phyloP scores from a whole-genome alignment of 345 rosid genomes.

The Populus alba region DNA sequence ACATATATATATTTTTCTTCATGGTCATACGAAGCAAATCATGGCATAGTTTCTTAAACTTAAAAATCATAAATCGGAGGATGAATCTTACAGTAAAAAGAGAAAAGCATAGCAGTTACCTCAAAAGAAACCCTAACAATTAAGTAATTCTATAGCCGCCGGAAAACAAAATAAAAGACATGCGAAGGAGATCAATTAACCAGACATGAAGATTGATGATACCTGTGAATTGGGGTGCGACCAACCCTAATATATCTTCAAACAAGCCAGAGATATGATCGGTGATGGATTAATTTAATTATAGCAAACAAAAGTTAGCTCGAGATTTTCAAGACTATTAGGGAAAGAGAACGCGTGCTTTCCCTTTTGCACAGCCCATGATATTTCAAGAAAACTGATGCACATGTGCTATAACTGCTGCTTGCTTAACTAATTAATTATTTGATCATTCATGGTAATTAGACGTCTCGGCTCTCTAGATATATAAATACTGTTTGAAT shows the following conservation, averaged over 20 bases:
- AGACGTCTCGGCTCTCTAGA: too few relatives aligned
- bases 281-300: background rate
- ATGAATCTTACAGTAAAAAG: background rate
- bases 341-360: background rate
- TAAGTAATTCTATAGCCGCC: background rate
- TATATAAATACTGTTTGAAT: background rate
- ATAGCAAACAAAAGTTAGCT: background rate
- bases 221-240: background rate
- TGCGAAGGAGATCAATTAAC: background rate
- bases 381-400: background rate
- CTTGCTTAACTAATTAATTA: too few relatives aligned
- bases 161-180: background rate
- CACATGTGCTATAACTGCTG: background rate
- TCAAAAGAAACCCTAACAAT: background rate
- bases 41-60: background rate
- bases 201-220: background rate
- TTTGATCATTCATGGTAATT: too few relatives aligned
- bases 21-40: background rate
- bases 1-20: background rate
- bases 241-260: background rate
- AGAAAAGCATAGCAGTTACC: background rate
- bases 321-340: background rate
- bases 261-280: background rate
- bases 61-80: background rate
- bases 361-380: background rate